These are phyloP conservation scores for Thermoascus crustaceus DNA, from an alignment of 2,329 filamentous ascomycete genomes.

Conservation along the genomic window DNA sequence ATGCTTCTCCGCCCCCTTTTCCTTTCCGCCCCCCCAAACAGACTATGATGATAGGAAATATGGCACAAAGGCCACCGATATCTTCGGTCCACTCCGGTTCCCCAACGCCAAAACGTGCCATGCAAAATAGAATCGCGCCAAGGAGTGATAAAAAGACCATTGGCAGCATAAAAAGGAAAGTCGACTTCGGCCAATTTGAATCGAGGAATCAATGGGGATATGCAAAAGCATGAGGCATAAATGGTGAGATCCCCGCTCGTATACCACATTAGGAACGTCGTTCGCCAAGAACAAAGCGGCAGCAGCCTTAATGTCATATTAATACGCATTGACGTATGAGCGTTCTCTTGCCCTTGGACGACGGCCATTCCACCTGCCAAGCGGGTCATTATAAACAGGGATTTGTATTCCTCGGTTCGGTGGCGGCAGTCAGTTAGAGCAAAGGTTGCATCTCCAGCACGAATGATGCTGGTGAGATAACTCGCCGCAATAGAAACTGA, in stretches of 20 bases:
- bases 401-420: background rate
- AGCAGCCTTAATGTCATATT: no score
- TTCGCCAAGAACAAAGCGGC: no score
- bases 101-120: slow-evolving; percentile 1
- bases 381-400: background rate
- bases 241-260: no score
- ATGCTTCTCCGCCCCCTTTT: slow-evolving; percentile 1
- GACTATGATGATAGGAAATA: slow-evolving; percentile 1
- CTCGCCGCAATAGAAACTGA: background rate
- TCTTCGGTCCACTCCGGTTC: background rate
- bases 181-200: no score
- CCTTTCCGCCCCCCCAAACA: no score
- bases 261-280: no score
- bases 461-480: background rate
- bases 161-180: no score
- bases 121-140: background rate
- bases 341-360: background rate
- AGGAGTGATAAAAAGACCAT: slow-evolving; percentile 1
- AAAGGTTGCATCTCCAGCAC: background rate
- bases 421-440: background rate
- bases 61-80: slow-evolving; percentile 1
- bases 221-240: no score
- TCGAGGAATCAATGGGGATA: no score
- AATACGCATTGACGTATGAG: no score
- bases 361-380: slow-evolving; percentile 1